Evolutionary conservation across 805 yeast species (phyloP).

Genomic region (Hanseniaspora hatyaiensis): DNA sequence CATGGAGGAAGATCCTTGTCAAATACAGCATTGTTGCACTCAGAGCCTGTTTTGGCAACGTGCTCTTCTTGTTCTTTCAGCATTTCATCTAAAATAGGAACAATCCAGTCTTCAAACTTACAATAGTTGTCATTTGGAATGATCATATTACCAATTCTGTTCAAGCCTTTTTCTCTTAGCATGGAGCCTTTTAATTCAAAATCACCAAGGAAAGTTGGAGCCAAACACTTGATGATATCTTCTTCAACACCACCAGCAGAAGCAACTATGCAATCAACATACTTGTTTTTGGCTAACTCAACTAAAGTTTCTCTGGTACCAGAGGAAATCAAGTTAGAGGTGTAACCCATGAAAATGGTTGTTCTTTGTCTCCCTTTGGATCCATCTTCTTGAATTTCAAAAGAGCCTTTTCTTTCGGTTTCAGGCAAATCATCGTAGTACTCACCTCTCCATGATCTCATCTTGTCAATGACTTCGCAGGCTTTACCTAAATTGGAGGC

Average conservation of each 20-base stretch:
- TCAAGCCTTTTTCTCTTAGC: constrained; percentile 89
- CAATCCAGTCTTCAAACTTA: constrained; percentile 96
- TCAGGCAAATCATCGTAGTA: constrained; percentile 58
- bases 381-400: constrained; percentile 39
- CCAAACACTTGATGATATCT: constrained; percentile 89
- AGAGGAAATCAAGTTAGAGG: constrained; percentile 88
- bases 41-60: constrained; percentile 42
- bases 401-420: constrained; percentile 59
- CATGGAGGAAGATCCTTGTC: constrained; percentile 47
- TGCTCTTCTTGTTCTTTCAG: constrained; percentile 76
- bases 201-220: constrained; percentile 92
- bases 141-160: constrained; percentile 90
- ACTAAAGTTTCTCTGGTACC: constrained; percentile 87
- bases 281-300: constrained; percentile 82
- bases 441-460: constrained; percentile 89
- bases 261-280: constrained; percentile 91
- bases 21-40: constrained; percentile 42
- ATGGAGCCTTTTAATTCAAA: constrained; percentile 68
- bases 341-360: constrained; percentile 89
- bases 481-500: constrained; percentile 78
- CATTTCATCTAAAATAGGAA: constrained; percentile 80
- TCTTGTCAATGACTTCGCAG: constrained; percentile 81
- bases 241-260: constrained; percentile 98
- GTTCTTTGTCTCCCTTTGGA: constrained; percentile 61
- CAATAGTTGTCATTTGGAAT: constrained; percentile 98